Evolutionary conservation across 345 rosid genomes (phyloP), one percentile per base, ranked within the genome.

Genomic region (Ceriops tagal): DNA sequence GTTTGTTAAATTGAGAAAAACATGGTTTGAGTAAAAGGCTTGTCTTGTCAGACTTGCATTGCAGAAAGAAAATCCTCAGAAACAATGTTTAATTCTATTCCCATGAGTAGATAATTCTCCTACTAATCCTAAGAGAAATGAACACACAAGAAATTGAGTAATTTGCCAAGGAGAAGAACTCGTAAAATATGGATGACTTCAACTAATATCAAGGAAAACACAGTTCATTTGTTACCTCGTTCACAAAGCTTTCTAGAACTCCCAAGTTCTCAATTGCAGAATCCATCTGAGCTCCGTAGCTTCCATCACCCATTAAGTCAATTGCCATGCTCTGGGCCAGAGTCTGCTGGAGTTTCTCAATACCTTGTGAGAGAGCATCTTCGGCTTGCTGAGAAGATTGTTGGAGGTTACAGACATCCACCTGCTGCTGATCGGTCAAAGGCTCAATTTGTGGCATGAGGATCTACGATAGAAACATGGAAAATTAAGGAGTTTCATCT

Each of bases 301-400:
- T 78, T 18, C 62, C 79, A 6, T 71, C 34, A 56, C 73, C 83
- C 49, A 72, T 59, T 46, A 76, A 76, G 67, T 84, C 85, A 16
- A 73, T 57, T n/a, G 81, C 88, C 13, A 91, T 72, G 75, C 76
- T 78, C 64, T 83, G 88, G 11, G 81, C 74, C 71, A 91, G 74
- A 61, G 82, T 82, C 56, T 80, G 80, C 67, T 80, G 83, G 32
- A 80, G 80, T 61, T 76, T 73, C 39, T 80, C 83, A 57, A 80
- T 73, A n/a, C 83, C 83, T 73, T 80, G 83, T 0, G 83, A 72
- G 26, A 80, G 80, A 60, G 98, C 98, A 56, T 93, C 97, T 77
- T 93, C 97, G 1, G 96, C 98, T 81, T 93, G 97, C 85, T 83
- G 91, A 73, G 88, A 89, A 55, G 90, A 93, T 53, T 84, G 96